Percentiles rank a stretch among this genome's conserved stretches.
Evolutionary conservation across 2,329 filamentous ascomycete genomes (phyloP).

Genomic region (Talaromyces pinophilus): DNA sequence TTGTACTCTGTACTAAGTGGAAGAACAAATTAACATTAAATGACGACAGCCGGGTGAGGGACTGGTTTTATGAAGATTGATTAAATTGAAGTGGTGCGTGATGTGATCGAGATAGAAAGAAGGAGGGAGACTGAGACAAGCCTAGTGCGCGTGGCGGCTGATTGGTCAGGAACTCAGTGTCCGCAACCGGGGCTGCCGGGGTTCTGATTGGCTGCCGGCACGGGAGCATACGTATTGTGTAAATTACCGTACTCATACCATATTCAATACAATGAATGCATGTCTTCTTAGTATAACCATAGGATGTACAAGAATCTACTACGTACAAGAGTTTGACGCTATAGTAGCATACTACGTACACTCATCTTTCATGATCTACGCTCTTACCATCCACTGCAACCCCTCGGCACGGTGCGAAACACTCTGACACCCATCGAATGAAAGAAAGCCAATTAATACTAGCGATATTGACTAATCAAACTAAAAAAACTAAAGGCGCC

Average conservation of each 20-base stretch:
- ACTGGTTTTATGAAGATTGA: slow-evolving; percentile 20
- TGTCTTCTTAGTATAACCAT: background rate
- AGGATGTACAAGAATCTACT: background rate
- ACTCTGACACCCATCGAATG: background rate
- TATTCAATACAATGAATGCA: background rate
- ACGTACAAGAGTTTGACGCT: background rate
- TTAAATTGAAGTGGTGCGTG: background rate
- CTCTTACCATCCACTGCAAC: background rate
- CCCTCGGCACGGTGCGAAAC: background rate
- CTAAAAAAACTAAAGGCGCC: slow-evolving; percentile 4
- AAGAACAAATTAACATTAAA: slow-evolving; percentile 6
- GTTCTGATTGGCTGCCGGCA: background rate
- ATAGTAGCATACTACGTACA: background rate
- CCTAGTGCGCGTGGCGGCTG: slow-evolving; percentile 10
- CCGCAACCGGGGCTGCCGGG: slow-evolving; percentile 1
- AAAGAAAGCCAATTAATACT: background rate
- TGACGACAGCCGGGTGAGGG: background rate
- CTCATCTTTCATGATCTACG: background rate
- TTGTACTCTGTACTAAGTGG: too few species aligned
- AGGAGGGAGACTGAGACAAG: slow-evolving; percentile 14
- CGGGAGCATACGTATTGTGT: background rate
- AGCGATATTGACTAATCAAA: background rate
- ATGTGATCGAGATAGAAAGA: slow-evolving; percentile 23
- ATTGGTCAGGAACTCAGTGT: slow-evolving; percentile 20
- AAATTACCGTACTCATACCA: background rate